phyloP scores from a whole-genome alignment of 257 asterid genomes.

The Galeopsis tetrahit region DNA sequence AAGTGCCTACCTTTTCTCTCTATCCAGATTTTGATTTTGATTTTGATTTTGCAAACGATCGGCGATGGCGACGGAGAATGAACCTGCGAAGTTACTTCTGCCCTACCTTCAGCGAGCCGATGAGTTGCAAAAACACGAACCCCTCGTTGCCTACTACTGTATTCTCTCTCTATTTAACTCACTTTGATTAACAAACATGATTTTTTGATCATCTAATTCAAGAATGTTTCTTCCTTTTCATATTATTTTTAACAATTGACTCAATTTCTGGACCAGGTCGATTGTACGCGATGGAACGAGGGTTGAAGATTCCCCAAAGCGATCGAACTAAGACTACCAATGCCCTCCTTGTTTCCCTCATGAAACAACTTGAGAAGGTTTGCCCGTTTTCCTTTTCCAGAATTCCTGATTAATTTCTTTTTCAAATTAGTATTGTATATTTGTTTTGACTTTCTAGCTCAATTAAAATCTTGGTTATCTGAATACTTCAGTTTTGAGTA shows the following conservation, averaged over 20 bases:
- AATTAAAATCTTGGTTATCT: neutral
- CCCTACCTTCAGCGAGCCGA: conserved; percentile 69
- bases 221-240: neutral
- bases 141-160: conserved; percentile 65
- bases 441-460: neutral
- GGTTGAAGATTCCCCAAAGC: conserved; percentile 76
- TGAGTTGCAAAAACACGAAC: conserved; percentile 62
- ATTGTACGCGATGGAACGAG: conserved; percentile 96
- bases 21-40: neutral
- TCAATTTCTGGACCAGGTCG: conserved; percentile 61
- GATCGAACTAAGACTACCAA: conserved; percentile 88
- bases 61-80: conserved; percentile 46
- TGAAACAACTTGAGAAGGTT: conserved; percentile 96
- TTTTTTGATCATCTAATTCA: neutral
- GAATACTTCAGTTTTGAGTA: conserved; percentile 3
- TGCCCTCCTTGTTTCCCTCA: conserved; percentile 79
- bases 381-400: neutral
- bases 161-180: conserved; percentile 20
- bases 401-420: neutral
- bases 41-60: neutral
- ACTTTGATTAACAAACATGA: neutral
- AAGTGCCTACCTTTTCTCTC: neutral
- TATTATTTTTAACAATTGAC: neutral
- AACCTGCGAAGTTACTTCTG: conserved; percentile 59
- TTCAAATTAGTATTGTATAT: too few relatives aligned